These are phyloP conservation scores for Fraxinus sp. DNA, from an alignment of 305 asterid genomes.

Conservation along the genomic window DNA sequence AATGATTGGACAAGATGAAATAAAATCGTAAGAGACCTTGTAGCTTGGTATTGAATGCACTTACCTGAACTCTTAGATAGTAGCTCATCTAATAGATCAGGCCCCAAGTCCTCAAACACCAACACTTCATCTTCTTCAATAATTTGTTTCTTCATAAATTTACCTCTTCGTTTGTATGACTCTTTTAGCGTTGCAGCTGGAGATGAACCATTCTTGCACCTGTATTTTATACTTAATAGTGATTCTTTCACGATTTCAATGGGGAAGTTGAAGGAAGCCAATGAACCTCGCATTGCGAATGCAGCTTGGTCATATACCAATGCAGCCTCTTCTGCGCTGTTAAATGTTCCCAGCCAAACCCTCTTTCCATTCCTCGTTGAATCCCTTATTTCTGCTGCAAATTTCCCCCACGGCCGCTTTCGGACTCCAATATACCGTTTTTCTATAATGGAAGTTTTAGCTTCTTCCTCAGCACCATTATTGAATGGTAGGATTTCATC, in stretches of 20 bases:
- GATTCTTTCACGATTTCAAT: slow-evolving; percentile 39
- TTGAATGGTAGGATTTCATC: too few species aligned
- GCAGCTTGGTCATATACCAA: slow-evolving; percentile 69
- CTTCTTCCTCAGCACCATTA: too few species aligned
- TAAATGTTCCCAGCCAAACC: slow-evolving; percentile 29
- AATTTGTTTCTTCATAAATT: slow-evolving; percentile 13
- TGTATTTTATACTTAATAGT: slow-evolving; percentile 30
- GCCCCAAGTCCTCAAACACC: slow-evolving; percentile 54
- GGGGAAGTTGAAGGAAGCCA: slow-evolving; percentile 42
- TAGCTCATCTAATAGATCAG: slow-evolving; percentile 52
- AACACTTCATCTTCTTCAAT: slow-evolving; percentile 34
- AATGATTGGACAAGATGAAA: too few species aligned
- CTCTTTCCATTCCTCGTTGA: too few species aligned
- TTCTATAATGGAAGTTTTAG: too few species aligned
- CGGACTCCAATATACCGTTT: too few species aligned
- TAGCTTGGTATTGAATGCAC: too few species aligned
- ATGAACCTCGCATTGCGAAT: slow-evolving; percentile 43
- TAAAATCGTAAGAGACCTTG: too few species aligned
- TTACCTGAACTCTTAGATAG: slow-evolving; percentile 29
- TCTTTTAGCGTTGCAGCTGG: slow-evolving; percentile 57
- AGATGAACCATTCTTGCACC: slow-evolving; percentile 38
- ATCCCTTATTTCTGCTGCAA: too few species aligned
- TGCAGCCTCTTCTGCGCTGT: slow-evolving; percentile 56
- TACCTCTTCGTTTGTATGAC: slow-evolving; percentile 32
- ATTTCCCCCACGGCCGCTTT: too few species aligned